Base-by-base conservation (phyloP, 139 green algal genomes). In the Closterium sp. region DNA sequence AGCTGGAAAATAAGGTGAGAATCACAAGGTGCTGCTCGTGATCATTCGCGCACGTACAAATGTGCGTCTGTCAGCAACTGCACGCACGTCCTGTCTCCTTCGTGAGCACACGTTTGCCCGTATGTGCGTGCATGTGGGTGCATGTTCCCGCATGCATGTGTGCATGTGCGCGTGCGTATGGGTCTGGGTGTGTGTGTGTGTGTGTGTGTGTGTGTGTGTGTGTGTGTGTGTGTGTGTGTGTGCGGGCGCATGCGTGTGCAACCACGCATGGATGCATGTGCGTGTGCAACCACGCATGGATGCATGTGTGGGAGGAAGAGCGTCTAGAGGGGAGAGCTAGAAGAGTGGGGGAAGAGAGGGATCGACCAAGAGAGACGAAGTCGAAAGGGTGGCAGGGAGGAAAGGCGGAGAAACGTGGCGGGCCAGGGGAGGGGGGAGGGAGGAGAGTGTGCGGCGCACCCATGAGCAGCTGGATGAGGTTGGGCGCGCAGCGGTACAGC, bases 401-500 rank as follows among this genome's bases (percentile, higher is more conserved):
- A n/a, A n/a, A n/a, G n/a, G n/a, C n/a, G n/a, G n/a, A n/a, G n/a
- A n/a, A n/a, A n/a, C n/a, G n/a, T n/a, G n/a, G n/a, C n/a, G n/a
- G n/a, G n/a, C n/a, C n/a, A n/a, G n/a, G n/a, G n/a, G n/a, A n/a
- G n/a, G n/a, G n/a, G n/a, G n/a, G n/a, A n/a, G n/a, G n/a, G n/a
- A 66, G 43, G 43, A 66, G 88, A 7, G 32, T 10, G 38, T 19
- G 38, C 30, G 33, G 16, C 30, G 21, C 32, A 91, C 89, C 90
- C 90, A 93, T 93, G 33, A 93, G 88, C 12, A 43, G 88, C 32
- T 86, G 38, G 36, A 90, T 93, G 30, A 93, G 76, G 34, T 93
- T 93, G 31, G 90, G 90, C 21, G 90, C 90, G 10, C 19, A 23
- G 30, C 31, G 31, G 64, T 93, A 93, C 16, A 93, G 64, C 1